phyloP scores from a whole-genome alignment of 2,329 filamentous ascomycete genomes.

The Hypocrella siamensis region DNA sequence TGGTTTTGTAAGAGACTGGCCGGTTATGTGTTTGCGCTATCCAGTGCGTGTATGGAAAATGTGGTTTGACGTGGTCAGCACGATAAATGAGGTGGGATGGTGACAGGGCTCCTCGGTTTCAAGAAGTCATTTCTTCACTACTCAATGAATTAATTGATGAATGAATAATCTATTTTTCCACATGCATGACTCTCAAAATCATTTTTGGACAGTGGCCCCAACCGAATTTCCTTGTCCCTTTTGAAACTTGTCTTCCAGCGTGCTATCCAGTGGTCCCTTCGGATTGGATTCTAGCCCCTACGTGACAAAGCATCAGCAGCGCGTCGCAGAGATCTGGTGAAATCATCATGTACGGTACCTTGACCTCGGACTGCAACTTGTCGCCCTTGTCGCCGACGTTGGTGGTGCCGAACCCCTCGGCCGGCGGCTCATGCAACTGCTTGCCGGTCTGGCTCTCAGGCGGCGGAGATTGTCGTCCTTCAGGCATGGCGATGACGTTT shows the following conservation, averaged over 20 bases:
- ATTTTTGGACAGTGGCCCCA: conserved; percentile 1
- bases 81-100: too few species aligned
- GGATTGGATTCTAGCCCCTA: conserved; percentile 50
- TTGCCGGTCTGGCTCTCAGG: conserved; percentile 50
- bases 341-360: conserved; percentile 20
- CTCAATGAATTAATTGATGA: neutral
- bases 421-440: conserved; percentile 45
- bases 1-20: neutral
- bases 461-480: conserved; percentile 47
- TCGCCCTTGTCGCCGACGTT: conserved; percentile 37
- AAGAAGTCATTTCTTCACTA: too few species aligned
- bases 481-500: neutral
- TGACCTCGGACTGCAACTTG: conserved; percentile 33
- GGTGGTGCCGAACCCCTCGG: conserved; percentile 40
- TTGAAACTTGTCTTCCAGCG: conserved; percentile 42
- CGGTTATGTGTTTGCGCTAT: neutral
- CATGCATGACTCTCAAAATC: neutral
- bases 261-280: conserved; percentile 44
- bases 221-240: conserved; percentile 22
- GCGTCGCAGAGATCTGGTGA: neutral
- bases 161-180: neutral
- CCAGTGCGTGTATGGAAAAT: too few species aligned
- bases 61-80: too few species aligned
- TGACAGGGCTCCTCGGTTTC: too few species aligned
- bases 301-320: conserved; percentile 2